Evolutionary conservation across 2,329 filamentous ascomycete species (phyloP).

Genomic region (Beauveria australis): DNA sequence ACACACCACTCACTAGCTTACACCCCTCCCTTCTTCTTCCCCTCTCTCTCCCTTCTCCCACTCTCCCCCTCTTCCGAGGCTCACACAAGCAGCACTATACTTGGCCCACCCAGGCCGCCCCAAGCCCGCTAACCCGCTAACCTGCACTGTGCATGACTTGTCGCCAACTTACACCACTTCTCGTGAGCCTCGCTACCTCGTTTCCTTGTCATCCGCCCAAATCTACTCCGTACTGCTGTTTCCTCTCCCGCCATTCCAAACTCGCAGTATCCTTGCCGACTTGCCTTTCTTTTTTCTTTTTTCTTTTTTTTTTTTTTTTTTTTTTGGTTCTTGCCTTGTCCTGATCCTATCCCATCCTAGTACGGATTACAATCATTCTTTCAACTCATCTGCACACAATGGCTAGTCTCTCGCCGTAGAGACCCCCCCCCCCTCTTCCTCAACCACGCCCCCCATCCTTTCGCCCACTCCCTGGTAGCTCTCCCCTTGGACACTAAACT

Average conservation of each 20-base stretch:
- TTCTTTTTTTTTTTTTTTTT: background rate
- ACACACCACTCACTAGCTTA: background rate
- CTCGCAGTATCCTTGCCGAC: background rate
- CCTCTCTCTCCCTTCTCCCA: background rate
- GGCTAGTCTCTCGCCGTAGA: background rate
- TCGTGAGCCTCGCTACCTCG: background rate
- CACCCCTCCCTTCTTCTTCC: background rate
- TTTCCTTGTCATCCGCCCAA: background rate
- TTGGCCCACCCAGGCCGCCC: background rate
- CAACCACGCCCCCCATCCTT: background rate
- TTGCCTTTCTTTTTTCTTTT: too few species aligned
- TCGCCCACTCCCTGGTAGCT: background rate
- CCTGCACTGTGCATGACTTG: constrained; percentile 1
- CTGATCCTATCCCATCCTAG: background rate
- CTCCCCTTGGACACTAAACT: constrained; percentile 6
- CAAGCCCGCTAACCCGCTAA: background rate
- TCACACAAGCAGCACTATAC: background rate
- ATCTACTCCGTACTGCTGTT: background rate
- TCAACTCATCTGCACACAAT: background rate
- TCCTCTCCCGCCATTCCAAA: background rate
- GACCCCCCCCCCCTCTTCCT: background rate
- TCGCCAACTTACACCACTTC: constrained; percentile 5
- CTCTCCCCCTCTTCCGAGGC: constrained; percentile 3
- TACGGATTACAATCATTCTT: background rate
- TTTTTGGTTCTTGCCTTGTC: background rate